These are phyloP conservation scores for Exophiala aquamarina DNA, from an alignment of 2,329 filamentous ascomycete genomes.

Conservation along the genomic window DNA sequence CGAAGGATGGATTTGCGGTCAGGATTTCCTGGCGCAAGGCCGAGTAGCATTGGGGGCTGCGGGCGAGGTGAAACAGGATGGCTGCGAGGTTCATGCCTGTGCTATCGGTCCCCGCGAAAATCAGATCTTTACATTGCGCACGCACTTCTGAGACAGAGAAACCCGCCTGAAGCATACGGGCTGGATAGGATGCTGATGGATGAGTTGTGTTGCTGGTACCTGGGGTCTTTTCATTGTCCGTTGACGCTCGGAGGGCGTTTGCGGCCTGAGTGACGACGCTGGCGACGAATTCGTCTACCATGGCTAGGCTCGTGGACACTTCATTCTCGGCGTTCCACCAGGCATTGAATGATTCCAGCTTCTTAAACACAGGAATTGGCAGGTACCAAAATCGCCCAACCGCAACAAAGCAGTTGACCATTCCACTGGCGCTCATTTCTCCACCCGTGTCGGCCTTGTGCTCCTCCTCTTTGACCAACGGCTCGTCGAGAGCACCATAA, in stretches of 20 bases:
- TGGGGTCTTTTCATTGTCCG: slow-evolving; percentile 10
- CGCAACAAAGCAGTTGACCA: slow-evolving; percentile 57
- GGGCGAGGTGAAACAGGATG: slow-evolving; percentile 47
- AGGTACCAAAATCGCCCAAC: slow-evolving; percentile 57
- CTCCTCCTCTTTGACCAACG: slow-evolving; percentile 6
- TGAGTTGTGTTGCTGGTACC: slow-evolving; percentile 2
- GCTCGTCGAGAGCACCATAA: slow-evolving; percentile 50
- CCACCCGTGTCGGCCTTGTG: slow-evolving; percentile 5
- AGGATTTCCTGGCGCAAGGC: slow-evolving; percentile 19
- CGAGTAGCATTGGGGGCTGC: slow-evolving; percentile 42
- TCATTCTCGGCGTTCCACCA: slow-evolving; percentile 25
- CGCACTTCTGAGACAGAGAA: slow-evolving; percentile 23
- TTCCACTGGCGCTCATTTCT: slow-evolving; percentile 43
- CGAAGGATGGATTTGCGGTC: slow-evolving; percentile 18
- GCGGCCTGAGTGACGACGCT: slow-evolving; percentile 21
- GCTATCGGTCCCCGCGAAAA: slow-evolving; percentile 56
- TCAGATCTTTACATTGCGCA: slow-evolving; percentile 31
- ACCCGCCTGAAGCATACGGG: slow-evolving; percentile 25
- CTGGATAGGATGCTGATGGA: slow-evolving; percentile 25
- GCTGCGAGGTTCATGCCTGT: slow-evolving; percentile 53
- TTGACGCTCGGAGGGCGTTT: slow-evolving; percentile 9
- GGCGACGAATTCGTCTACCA: slow-evolving; percentile 26
- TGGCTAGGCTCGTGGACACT: slow-evolving; percentile 18
- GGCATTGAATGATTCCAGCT: slow-evolving; percentile 22
- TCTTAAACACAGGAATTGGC: slow-evolving; percentile 37